Conservation (phyloP, 331 rosid species). For the Acacia concinna region DNA sequence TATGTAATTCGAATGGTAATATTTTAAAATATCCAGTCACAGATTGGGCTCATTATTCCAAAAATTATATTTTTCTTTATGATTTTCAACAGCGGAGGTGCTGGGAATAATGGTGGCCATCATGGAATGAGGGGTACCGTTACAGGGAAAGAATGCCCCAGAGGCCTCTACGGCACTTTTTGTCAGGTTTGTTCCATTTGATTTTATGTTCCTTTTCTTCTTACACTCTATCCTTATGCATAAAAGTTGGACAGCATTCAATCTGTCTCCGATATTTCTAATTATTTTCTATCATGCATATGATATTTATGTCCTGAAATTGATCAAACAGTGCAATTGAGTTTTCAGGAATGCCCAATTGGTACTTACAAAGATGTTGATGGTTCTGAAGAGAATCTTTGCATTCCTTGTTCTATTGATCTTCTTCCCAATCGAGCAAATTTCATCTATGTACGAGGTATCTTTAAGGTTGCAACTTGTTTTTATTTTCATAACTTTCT, state of each 20-base stretch:
- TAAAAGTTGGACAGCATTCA: constrained; percentile 9
- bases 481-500: constrained; percentile 27
- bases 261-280: constrained; percentile 8
- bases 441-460: constrained; percentile 90
- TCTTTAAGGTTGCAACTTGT: constrained; percentile 25
- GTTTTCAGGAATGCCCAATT: constrained; percentile 88
- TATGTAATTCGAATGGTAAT: constrained; percentile 20
- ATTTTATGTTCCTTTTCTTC: constrained; percentile 25
- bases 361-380: constrained; percentile 87
- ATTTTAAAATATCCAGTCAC: constrained; percentile 10
- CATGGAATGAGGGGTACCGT: constrained; percentile 75
- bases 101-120: constrained; percentile 74
- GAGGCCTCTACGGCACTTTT: constrained; percentile 89
- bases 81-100: constrained; percentile 80
- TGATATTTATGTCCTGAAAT: neutral
- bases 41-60: constrained; percentile 7
- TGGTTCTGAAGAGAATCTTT: constrained; percentile 80
- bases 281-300: constrained; percentile 23
- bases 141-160: constrained; percentile 89
- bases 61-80: constrained; percentile 10
- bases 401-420: constrained; percentile 88
- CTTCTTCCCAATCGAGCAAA: constrained; percentile 91
- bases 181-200: constrained; percentile 65
- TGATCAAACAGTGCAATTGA: constrained; percentile 28
- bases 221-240: neutral